phyloP scores from a whole-genome alignment of 805 yeast species.

The Wickerhamomyces pijperi region DNA sequence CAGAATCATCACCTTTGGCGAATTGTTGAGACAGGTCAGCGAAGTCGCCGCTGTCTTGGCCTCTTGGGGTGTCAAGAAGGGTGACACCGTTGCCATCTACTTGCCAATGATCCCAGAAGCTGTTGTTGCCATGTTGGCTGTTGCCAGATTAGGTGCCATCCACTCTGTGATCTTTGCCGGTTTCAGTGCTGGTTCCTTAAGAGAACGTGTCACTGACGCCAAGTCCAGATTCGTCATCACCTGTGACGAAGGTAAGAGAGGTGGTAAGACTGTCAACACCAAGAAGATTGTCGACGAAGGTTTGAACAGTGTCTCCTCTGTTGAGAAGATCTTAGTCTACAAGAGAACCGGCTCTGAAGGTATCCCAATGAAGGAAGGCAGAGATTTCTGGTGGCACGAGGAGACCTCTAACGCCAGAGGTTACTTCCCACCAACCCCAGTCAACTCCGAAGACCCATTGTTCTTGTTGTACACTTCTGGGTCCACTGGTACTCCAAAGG shows the following conservation, averaged over 20 bases:
- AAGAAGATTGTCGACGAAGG: constrained; percentile 96
- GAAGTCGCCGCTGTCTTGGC: constrained; percentile 77
- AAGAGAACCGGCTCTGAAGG: constrained; percentile 73
- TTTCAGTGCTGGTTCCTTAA: constrained; percentile 84
- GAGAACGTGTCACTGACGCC: constrained; percentile 86
- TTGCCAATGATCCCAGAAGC: constrained; percentile 98
- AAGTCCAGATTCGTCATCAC: constrained; percentile 80
- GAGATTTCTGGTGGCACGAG: constrained; percentile 96
- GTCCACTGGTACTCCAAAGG: constrained; percentile 97
- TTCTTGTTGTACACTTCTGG: constrained; percentile 96
- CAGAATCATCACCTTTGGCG: constrained; percentile 70
- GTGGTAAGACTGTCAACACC: constrained; percentile 86
- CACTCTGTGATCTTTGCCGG: constrained; percentile 98
- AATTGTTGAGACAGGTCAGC: constrained; percentile 74
- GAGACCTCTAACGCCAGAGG: constrained; percentile 72
- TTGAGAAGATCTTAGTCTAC: constrained; percentile 76
- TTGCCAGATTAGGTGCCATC: constrained; percentile 87
- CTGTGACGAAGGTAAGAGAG: constrained; percentile 91
- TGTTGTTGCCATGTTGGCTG: constrained; percentile 84
- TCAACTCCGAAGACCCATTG: constrained; percentile 87
- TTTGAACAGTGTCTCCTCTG: constrained; percentile 56
- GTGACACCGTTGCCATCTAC: constrained; percentile 94
- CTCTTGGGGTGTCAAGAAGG: constrained; percentile 81
- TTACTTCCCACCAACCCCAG: constrained; percentile 80
- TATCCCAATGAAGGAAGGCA: constrained; percentile 62